Evolutionary conservation across 2,329 filamentous ascomycete genomes (phyloP).

Genomic region (Hymenoscyphus infarciens): DNA sequence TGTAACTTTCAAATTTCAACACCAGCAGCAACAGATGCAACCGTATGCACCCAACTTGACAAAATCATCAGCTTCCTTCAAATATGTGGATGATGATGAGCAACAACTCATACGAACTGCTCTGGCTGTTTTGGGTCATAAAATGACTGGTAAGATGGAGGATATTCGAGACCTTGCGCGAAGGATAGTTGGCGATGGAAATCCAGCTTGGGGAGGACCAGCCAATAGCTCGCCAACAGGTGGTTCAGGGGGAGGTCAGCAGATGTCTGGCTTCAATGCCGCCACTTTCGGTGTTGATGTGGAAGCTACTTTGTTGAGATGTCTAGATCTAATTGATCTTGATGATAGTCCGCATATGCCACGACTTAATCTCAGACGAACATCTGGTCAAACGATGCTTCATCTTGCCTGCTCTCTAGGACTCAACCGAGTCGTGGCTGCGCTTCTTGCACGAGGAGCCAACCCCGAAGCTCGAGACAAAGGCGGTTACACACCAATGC

Average conservation of each 20-base stretch:
- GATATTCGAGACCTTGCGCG: conserved; percentile 60
- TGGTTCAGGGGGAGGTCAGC: conserved; percentile 42
- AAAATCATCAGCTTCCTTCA: conserved; percentile 57
- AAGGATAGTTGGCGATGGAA: conserved; percentile 52
- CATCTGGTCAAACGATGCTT: conserved; percentile 75
- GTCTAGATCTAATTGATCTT: conserved; percentile 75
- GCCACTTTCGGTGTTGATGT: conserved; percentile 35
- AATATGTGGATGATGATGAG: conserved; percentile 70
- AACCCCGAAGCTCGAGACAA: conserved; percentile 72
- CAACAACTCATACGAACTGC: conserved; percentile 66
- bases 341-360: conserved; percentile 68
- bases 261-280: conserved; percentile 41
- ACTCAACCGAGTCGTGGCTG: conserved; percentile 71
- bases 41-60: conserved; percentile 42
- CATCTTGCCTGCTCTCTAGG: conserved; percentile 75
- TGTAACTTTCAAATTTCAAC: conserved; percentile 55
- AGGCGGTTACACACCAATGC: conserved; percentile 77
- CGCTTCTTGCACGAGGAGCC: conserved; percentile 72
- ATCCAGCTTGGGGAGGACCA: conserved; percentile 46
- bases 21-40: conserved; percentile 42
- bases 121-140: conserved; percentile 59
- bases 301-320: conserved; percentile 55
- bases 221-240: conserved; percentile 41
- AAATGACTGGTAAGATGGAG: conserved; percentile 60
- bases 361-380: conserved; percentile 60